These are phyloP conservation scores for Barbatosphaeria neglecta DNA, from an alignment of 495 filamentous ascomycete genomes.

Conservation along the genomic window DNA sequence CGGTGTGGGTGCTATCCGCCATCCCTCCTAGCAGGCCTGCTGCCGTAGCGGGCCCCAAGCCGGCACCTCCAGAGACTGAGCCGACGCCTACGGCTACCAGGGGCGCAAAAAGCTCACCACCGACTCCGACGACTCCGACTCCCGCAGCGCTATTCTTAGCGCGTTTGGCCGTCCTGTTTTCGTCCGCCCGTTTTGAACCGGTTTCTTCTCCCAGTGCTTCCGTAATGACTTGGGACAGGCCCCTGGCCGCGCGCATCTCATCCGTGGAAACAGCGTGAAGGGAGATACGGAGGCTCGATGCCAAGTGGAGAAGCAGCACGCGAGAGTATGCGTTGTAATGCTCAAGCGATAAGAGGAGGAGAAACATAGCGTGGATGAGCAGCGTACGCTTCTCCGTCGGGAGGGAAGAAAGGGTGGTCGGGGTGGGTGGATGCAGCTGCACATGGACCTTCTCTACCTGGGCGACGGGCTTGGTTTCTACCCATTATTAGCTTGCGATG, in stretches of 20 bases:
- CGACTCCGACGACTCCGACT: constrained; percentile 59
- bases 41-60: constrained; percentile 55
- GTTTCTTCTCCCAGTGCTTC: constrained; percentile 59
- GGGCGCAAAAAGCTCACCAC: constrained; percentile 70
- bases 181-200: constrained; percentile 53
- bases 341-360: constrained; percentile 70
- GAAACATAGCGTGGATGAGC: constrained; percentile 49
- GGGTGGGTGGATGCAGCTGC: constrained; percentile 31
- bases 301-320: constrained; percentile 56
- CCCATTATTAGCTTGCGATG: constrained; percentile 2
- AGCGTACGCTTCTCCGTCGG: constrained; percentile 33
- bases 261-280: constrained; percentile 54
- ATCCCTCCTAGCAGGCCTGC: constrained; percentile 70
- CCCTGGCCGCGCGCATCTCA: constrained; percentile 63
- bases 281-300: constrained; percentile 56
- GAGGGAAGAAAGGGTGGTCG: constrained; percentile 27
- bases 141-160: constrained; percentile 74
- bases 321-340: constrained; percentile 68
- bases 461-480: constrained; percentile 20
- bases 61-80: constrained; percentile 66
- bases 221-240: constrained; percentile 60
- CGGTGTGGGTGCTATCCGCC: constrained; percentile 62
- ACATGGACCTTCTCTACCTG: constrained; percentile 25
- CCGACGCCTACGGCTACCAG: constrained; percentile 75
- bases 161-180: constrained; percentile 50